Evolutionary conservation across 768 basidiomycete genomes (phyloP), one percentile per base, ranked within the genome.

Genomic region (Tylopilus vinaceipallidus): DNA sequence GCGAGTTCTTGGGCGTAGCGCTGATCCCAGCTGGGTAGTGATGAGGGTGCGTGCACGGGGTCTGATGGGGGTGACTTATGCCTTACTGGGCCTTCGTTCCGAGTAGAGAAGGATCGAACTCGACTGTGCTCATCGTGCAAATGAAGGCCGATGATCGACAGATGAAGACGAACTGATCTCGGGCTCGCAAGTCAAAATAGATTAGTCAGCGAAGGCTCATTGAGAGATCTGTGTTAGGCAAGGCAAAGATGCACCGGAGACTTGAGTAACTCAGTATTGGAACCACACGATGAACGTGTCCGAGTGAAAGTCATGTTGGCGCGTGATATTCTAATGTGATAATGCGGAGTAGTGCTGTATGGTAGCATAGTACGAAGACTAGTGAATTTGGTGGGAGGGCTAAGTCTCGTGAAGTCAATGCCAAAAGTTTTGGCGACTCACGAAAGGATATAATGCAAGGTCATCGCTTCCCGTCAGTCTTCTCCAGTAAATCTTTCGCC

Each of bases 401-500:
- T 62, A 11, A 62, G 55, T 35, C 6, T 27, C 8, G 14, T 26
- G 19, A 37, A 27, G 27, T 16, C 1, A 22, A 37, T 9, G 1
- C 23, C 5, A 26, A n/a, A 9, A 30, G 20, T 20, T 24, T 10
- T 11, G 32, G 26, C 29, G 6, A 54, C 56, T 50, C 40, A 58
- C 43, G 13, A 58, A 50, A 39, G 47, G 34, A 42, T 16, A 27
- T 6, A 30, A 22, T 27, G 29, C 32, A 34, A 22, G 9, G 41
- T 58, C 50, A 68, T 50, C 66, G 68, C 58, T 74, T 80, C 45
- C 78, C 78, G 43, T 86, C 84, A n/a, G 77, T 77, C 66, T 88
- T 91, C 29, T 97, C 94, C 40, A 97, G 68, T 49, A 95, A 56
- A 61, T 93, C 95, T 66, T 97, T 98, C 0, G 95, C 97, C 65